phyloP scores from a whole-genome alignment of 2,329 filamentous ascomycete species.

The Fonsecaea nubica region DNA sequence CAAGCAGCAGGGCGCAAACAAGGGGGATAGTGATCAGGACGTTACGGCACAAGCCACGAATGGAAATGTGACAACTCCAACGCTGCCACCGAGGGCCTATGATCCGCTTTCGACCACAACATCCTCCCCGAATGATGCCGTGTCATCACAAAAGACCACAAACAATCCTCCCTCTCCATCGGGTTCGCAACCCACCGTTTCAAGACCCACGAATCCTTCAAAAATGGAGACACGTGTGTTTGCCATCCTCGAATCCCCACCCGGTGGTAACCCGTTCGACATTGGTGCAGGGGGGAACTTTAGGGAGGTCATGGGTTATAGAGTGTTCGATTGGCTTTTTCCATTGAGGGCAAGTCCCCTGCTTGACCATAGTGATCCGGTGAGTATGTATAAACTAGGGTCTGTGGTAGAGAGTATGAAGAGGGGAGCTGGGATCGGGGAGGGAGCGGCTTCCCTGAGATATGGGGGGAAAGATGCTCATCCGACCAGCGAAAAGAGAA shows the following conservation, averaged over 20 bases:
- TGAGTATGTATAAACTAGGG: constrained; percentile 73
- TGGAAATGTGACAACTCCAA: background rate
- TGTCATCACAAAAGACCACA: background rate
- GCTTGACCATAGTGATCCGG: constrained; percentile 67
- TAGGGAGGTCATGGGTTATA: constrained; percentile 77
- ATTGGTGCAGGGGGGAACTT: constrained; percentile 74
- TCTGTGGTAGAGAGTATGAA: constrained; percentile 65
- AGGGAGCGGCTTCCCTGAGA: background rate
- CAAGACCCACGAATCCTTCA: background rate
- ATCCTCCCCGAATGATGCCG: constrained; percentile 1
- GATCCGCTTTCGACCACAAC: constrained; percentile 23
- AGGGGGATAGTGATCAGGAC: constrained; percentile 22
- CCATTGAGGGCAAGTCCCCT: constrained; percentile 79
- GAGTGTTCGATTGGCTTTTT: constrained; percentile 76
- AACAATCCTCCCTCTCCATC: constrained; percentile 8
- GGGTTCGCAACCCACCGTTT: background rate
- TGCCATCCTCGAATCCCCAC: constrained; percentile 75
- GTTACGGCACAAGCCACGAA: constrained; percentile 11
- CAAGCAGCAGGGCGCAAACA: constrained; percentile 31
- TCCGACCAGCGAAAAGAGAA: background rate
- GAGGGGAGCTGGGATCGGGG: constrained; percentile 32
- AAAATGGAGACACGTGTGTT: constrained; percentile 68
- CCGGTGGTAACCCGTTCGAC: constrained; percentile 86
- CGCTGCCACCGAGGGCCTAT: constrained; percentile 18
- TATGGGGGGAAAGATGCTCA: background rate